phyloP scores from a whole-genome alignment of 2,329 filamentous ascomycete genomes.

The Salinomyces thailandicus region DNA sequence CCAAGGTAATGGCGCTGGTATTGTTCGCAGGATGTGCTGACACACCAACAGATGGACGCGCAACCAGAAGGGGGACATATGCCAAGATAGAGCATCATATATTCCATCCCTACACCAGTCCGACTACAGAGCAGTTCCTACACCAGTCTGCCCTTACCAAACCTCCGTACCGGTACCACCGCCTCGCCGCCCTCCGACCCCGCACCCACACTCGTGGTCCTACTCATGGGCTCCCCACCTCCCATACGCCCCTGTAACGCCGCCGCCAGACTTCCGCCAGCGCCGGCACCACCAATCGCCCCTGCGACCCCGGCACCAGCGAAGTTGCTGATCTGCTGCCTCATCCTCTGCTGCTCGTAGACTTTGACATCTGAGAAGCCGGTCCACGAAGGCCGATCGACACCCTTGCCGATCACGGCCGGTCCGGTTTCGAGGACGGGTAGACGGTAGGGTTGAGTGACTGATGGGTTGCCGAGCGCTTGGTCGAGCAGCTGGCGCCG shows the following conservation, averaged over 20 bases:
- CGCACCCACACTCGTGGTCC: slow-evolving; percentile 19
- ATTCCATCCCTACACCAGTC: no score
- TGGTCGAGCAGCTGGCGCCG: slow-evolving; percentile 26
- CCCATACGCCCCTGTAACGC: background rate
- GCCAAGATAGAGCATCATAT: no score
- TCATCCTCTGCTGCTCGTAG: slow-evolving; percentile 2
- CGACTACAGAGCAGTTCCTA: no score
- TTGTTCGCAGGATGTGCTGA: no score
- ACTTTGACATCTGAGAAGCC: slow-evolving; percentile 21
- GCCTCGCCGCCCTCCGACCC: slow-evolving; percentile 14
- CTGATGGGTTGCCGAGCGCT: slow-evolving; percentile 18
- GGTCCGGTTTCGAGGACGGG: slow-evolving; percentile 27
- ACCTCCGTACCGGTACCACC: no score
- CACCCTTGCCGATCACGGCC: slow-evolving; percentile 23
- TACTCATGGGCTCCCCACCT: slow-evolving; percentile 14
- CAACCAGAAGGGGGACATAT: no score
- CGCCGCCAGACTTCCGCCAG: slow-evolving; percentile 1
- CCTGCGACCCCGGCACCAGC: slow-evolving; percentile 1
- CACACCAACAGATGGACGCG: no score
- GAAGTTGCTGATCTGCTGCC: slow-evolving; percentile 3
- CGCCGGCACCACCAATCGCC: background rate
- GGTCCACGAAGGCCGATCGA: slow-evolving; percentile 23
- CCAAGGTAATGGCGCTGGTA: no score
- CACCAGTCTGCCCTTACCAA: no score
- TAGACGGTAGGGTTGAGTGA: slow-evolving; percentile 24